Conservation (phyloP, 129 eudicot species). For the Ambrosia trifida region DNA sequence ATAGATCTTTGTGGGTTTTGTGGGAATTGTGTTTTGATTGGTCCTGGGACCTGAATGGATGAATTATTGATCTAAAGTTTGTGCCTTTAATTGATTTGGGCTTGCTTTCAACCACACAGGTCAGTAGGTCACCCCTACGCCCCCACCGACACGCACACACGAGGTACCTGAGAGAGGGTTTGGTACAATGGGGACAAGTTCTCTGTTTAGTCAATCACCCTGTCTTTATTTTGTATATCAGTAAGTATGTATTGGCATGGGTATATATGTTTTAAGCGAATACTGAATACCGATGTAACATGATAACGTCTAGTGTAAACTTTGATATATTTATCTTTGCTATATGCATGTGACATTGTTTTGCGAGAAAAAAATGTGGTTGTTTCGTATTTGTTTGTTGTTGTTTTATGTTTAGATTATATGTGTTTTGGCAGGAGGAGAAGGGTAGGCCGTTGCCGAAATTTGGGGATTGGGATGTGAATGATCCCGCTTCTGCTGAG, state of each 20-base stretch:
- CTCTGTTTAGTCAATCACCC: conserved; percentile 9
- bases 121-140: conserved; percentile 3
- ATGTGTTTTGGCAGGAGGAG: conserved; percentile 56
- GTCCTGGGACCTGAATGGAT: not conserved
- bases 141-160: conserved; percentile 3
- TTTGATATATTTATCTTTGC: not conserved
- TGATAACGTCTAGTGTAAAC: not conserved
- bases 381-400: not conserved
- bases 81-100: not conserved
- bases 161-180: conserved; percentile 16
- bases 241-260: not conserved
- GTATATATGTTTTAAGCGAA: not conserved
- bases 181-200: conserved; percentile 25
- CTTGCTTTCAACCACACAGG: conserved; percentile 11
- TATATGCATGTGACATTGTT: conserved; percentile 4
- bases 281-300: no score
- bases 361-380: not conserved
- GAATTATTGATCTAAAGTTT: not conserved
- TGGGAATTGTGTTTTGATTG: not conserved
- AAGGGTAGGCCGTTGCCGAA: conserved; percentile 80
- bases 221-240: conserved; percentile 1
- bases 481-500: conserved; percentile 88
- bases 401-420: conserved; percentile 2
- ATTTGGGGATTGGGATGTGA: conserved; percentile 91
- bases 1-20: conserved; percentile 2